Percentiles rank a stretch among this genome's conserved stretches.
These are phyloP conservation scores for Paratinospora sagittata DNA, from an alignment of 164 flowering plant genomes.

Conservation along the genomic window DNA sequence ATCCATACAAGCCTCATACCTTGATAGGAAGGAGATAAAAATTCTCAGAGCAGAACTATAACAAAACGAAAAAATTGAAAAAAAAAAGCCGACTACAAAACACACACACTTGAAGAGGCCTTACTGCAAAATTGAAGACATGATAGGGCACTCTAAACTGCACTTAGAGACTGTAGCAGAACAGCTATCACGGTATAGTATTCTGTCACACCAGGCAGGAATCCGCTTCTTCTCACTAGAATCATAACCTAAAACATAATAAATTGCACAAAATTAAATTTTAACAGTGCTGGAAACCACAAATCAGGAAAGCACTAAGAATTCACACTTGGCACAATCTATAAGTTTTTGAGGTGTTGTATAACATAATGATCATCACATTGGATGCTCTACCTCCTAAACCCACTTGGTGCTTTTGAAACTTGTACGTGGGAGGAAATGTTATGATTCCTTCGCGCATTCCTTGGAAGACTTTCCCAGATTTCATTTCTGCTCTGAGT, in stretches of 20 bases:
- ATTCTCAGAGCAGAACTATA: conserved; percentile 2
- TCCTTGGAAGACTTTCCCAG: conserved; percentile 95
- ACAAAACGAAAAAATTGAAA: too few relatives aligned
- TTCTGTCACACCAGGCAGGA: conserved; percentile 99
- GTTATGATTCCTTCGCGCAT: conserved; percentile 85
- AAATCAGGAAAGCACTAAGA: background rate
- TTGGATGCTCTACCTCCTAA: conserved; percentile 58
- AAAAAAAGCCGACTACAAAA: too few relatives aligned
- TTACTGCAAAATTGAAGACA: conserved; percentile 57
- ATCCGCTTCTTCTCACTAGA: conserved; percentile 98
- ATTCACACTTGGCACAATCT: background rate
- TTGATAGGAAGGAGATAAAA: conserved; percentile 18
- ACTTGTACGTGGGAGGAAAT: conserved; percentile 98
- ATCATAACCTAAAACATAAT: conserved; percentile 70
- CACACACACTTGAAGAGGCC: conserved; percentile 10
- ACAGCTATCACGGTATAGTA: conserved; percentile 81
- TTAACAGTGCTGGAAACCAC: background rate
- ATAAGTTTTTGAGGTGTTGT: too few relatives aligned
- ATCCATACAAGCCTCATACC: conserved; percentile 98
- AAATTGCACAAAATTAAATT: conserved; percentile 6
- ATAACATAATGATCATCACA: background rate
- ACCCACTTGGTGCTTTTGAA: conserved; percentile 74
- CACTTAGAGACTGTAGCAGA: conserved; percentile 46
- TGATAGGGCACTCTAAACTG: conserved; percentile 78
- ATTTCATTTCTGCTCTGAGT: conserved; percentile 88